Evolutionary conservation across 805 yeast species (phyloP), one percentile per base, ranked within the genome.

Genomic region (Diddensiella santjacobensis): DNA sequence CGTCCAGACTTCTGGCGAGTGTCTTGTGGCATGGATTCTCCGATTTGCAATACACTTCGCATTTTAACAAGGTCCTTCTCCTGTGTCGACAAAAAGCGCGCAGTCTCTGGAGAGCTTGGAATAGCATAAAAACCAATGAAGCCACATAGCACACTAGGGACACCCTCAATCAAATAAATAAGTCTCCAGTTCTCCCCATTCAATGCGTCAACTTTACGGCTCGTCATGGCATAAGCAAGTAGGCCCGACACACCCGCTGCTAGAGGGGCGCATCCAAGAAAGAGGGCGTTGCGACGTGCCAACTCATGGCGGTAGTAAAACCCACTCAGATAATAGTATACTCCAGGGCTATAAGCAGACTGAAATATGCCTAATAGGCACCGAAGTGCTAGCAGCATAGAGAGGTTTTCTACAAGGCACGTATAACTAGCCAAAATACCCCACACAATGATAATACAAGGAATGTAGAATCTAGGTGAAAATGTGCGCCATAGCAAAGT

Each of bases 221-320:
- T 33, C 39, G 53, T 29, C 79, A 61, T 36, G 62, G 58, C 36
- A 69, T 60, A 53, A 65, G 73, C 40, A 79, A 72, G n/a, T 77
- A 77, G 17, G 79, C 79, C 58, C 78, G 83, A 35, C 79, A 68
- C 49, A 74, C 75, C 83, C 0, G 84, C 71, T n/a, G 83, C 76
- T 48, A 81, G 69, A 23, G 60, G 52, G 1, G 66, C 64, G 4
- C 60, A 58, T 2, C 56, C 54, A 33, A 64, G 60, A 17, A 64
- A 64, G 13, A 53, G 42, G 4, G 61, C 62, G 43, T 55, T 52
- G 20, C 70, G 53, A 20, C 56, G 54, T 18, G 61, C 56, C 24
- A 63, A 48, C 40, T 66, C 70, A 20, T 56, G 56, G 19, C 58
- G 45, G 6, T 55, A 56, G 39, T 66, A 66, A 62, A 66, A 66